Evolutionary conservation across 2,329 filamentous ascomycete species (phyloP).

Genomic region (Anthostomella pinea): DNA sequence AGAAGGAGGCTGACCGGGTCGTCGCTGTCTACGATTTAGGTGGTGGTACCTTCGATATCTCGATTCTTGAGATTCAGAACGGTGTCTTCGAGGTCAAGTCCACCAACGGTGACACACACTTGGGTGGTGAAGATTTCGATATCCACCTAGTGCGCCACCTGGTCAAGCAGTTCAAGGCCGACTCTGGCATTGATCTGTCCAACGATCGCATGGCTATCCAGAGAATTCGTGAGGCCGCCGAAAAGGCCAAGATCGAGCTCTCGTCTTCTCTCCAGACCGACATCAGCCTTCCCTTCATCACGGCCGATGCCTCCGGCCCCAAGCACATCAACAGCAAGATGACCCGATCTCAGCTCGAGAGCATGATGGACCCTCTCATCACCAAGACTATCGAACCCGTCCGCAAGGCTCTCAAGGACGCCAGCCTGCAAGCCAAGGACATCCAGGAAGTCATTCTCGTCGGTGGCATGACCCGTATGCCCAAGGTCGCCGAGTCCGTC

Average conservation of each 20-base stretch:
- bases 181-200: constrained; percentile 85
- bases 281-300: constrained; percentile 98
- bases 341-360: constrained; percentile 87
- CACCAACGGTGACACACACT: constrained; percentile 97
- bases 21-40: constrained; percentile 97
- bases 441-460: constrained; percentile 98
- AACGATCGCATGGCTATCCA: constrained; percentile 97
- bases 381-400: constrained; percentile 84
- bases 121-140: constrained; percentile 98
- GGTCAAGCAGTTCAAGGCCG: constrained; percentile 94
- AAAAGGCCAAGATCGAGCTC: constrained; percentile 99
- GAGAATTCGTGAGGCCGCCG: constrained; percentile 96
- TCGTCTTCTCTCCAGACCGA: constrained; percentile 94
- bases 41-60: constrained; percentile 99
- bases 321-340: constrained; percentile 99
- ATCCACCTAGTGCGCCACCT: constrained; percentile 92
- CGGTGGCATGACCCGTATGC: constrained; percentile 99
- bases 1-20: constrained; percentile 87
- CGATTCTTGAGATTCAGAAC: constrained; percentile 93
- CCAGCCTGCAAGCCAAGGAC: constrained; percentile 83
- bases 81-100: constrained; percentile 99
- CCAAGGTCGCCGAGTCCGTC: constrained; percentile 93
- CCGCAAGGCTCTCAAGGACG: constrained; percentile 95
- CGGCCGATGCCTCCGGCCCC: constrained; percentile 88
- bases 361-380: constrained; percentile 87